A percentile compares a stretch with the other conserved stretches of the same genome.
These are phyloP conservation scores for Talaromyces sp. DNA, from an alignment of 2,329 filamentous ascomycete species.

Conservation along the genomic window DNA sequence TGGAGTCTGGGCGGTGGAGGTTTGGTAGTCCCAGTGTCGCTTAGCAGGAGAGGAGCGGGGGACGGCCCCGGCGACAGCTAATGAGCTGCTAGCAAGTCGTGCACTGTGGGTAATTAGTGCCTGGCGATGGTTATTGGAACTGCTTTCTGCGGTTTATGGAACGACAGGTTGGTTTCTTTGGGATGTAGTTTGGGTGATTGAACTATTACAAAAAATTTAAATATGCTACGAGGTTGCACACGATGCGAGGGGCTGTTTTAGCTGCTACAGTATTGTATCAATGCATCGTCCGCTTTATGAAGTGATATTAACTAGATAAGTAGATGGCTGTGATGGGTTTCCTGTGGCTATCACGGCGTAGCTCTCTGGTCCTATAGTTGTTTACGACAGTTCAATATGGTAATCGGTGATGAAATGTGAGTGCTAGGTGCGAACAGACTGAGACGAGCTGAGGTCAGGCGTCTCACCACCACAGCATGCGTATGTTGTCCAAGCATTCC, in stretches of 20 bases:
- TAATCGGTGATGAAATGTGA: background rate
- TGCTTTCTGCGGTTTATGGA: too few species aligned
- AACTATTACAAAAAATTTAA: too few species aligned
- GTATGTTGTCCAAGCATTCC: background rate
- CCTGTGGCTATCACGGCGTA: background rate
- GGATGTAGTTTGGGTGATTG: too few species aligned
- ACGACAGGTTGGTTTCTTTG: background rate
- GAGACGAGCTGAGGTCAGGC: background rate
- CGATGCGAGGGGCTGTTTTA: background rate
- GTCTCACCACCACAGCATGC: background rate
- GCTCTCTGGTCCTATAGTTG: background rate
- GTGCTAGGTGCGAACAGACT: background rate
- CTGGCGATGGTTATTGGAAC: background rate
- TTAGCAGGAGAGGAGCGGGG: constrained; percentile 34
- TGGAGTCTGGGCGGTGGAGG: constrained; percentile 15
- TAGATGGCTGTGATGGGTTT: background rate
- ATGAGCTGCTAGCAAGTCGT: background rate
- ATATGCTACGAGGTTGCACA: background rate
- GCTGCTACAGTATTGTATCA: background rate
- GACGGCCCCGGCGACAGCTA: constrained; percentile 11
- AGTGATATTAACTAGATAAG: background rate
- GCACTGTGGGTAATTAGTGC: background rate
- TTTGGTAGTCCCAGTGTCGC: constrained; percentile 31
- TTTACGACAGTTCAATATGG: background rate
- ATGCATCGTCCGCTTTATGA: background rate